Percentiles rank a stretch among this genome's conserved stretches.
Conservation (phyloP, 2,329 filamentous ascomycete genomes). For the Fusarium pininemorale region DNA sequence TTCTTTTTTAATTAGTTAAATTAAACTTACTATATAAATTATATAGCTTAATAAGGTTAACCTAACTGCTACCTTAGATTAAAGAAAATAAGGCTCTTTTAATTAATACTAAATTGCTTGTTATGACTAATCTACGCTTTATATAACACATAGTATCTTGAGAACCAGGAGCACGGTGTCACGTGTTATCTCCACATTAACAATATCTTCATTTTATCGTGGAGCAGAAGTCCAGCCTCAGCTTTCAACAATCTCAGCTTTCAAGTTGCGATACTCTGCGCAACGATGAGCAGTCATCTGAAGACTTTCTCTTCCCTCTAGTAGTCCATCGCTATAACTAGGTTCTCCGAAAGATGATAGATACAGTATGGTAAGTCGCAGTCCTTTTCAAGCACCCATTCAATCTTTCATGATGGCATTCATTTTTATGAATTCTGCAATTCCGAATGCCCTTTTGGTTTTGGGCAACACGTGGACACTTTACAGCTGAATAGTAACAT, state of each 20-base stretch:
- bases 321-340: neutral
- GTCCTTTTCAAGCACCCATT: neutral
- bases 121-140: too few relatives aligned
- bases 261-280: neutral
- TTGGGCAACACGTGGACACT: constrained; percentile 46
- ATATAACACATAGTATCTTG: neutral
- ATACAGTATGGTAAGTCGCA: constrained; percentile 23
- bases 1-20: too few relatives aligned
- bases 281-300: neutral
- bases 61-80: too few relatives aligned
- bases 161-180: neutral
- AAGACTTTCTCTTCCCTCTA: neutral
- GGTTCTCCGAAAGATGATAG: neutral
- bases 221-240: neutral
- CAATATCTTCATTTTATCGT: constrained; percentile 14
- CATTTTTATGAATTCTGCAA: constrained; percentile 60
- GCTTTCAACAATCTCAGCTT: neutral
- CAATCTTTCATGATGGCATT: constrained; percentile 48
- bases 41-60: too few relatives aligned
- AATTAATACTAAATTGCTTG: too few relatives aligned
- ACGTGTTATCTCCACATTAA: constrained; percentile 24
- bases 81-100: too few relatives aligned
- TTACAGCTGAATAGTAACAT: constrained; percentile 37
- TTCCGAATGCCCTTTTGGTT: constrained; percentile 50
- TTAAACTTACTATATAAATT: too few relatives aligned